Evolutionary conservation across 495 filamentous ascomycete species (phyloP), one percentile per base, ranked within the genome.

Genomic region (Evernia prunastri): DNA sequence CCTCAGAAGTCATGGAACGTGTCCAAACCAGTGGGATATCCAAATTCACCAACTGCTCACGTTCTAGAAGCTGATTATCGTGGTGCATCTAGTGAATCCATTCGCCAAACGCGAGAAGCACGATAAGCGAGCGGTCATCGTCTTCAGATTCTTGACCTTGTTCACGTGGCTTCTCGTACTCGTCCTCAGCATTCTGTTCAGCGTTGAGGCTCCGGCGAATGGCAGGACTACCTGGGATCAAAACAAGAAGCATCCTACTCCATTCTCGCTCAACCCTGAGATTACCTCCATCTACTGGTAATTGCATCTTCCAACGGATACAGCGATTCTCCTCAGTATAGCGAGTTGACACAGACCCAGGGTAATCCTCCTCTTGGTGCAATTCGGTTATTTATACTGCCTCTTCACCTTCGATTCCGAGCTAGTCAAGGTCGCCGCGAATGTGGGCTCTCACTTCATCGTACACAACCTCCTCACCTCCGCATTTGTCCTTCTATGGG

Each of bases 401-500:
- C 83, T 96, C 59, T 95, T 90, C 81, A 83, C 81, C 36, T 78
- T 79, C 61, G 80, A 87, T 61, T 70, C 78, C 29, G 79, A 79
- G 25, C 69, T 80, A 9, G 84, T 89, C 63, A 81, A 82, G 45
- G 77, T 83, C n/a, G 89, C 92, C 36, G 88, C 86, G 66, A 82
- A 87, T 53, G 86, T 93, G 17, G 90, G 88, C 64, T 81, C 83
- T 64, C 89, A 96, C 77, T 96, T 92, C 75, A 92, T 94, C 71
- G 63, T 89, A 69, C 87, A 87, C 79, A 96, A 95, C 77, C 74
- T 96, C 17, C 82, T 96, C 57, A 79, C 88, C 69, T 86, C 90
- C 58, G 82, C 78, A 57, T 95, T 89, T 77, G 82, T 95, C 43
- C 84, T 92, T 76, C 84, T 96, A 61, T 95, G 92, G 82, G 85